Evolutionary conservation across 176 grass and related monocot species (phyloP).

Genomic region (Dactylis glomerata): DNA sequence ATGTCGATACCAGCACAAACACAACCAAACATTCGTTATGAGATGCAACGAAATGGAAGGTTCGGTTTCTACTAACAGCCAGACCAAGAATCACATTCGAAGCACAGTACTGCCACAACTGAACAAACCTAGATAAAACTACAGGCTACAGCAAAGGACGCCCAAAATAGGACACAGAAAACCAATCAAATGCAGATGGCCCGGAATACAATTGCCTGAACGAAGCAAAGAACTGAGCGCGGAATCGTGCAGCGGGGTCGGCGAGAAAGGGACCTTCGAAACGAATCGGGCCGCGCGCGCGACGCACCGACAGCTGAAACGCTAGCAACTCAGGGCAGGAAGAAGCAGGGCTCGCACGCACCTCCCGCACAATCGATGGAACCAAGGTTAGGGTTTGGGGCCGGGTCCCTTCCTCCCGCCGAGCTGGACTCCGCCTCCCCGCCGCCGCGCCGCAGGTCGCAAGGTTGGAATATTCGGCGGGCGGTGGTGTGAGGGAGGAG

Average conservation of each 20-base stretch:
- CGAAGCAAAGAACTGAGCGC: neutral
- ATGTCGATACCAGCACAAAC: neutral
- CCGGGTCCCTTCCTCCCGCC: neutral
- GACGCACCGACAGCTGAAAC: neutral
- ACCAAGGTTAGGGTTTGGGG: neutral
- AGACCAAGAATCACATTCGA: neutral
- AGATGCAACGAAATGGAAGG: neutral
- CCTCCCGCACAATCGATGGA: neutral
- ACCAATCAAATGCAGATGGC: neutral
- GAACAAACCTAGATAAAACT: neutral
- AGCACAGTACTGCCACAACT: neutral
- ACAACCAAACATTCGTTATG: neutral
- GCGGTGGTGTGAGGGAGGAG: neutral
- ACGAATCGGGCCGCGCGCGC: neutral
- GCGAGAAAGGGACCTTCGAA: neutral
- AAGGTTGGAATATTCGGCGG: slow-evolving; percentile 32
- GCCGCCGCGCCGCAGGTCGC: slow-evolving; percentile 8
- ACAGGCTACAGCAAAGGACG: no score
- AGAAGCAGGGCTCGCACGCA: neutral
- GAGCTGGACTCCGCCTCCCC: neutral
- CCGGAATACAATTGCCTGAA: neutral
- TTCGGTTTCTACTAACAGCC: neutral
- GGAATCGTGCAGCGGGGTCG: neutral
- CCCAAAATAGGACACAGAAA: neutral
- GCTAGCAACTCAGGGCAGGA: neutral